phyloP scores from a whole-genome alignment of 768 basidiomycete species.

The Punctularia strigosozonata region DNA sequence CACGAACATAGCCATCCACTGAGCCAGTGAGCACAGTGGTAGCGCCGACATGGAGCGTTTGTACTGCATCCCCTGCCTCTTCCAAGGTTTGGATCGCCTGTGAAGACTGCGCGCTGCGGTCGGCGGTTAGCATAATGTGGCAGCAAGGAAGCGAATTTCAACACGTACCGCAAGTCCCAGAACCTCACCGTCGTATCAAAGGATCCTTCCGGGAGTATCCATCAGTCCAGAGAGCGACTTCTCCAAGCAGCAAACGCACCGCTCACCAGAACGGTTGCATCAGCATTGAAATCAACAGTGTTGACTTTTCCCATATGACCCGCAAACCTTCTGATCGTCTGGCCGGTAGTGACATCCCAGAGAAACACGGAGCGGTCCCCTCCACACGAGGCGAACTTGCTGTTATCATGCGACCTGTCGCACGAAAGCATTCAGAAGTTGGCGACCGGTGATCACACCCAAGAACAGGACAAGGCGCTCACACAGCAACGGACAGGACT shows the following conservation, averaged over 20 bases:
- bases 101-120: constrained; percentile 55
- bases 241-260: constrained; percentile 34
- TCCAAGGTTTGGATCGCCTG: constrained; percentile 84
- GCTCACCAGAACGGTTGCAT: constrained; percentile 78
- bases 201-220: constrained; percentile 44
- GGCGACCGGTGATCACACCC: background rate
- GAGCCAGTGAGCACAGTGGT: constrained; percentile 71
- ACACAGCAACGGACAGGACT: constrained; percentile 86
- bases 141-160: constrained; percentile 3
- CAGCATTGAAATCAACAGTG: constrained; percentile 80
- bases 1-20: constrained; percentile 85
- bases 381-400: constrained; percentile 86
- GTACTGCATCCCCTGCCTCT: constrained; percentile 81
- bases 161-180: constrained; percentile 79
- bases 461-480: constrained; percentile 18
- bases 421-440: background rate
- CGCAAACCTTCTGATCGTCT: constrained; percentile 68
- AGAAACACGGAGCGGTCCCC: constrained; percentile 89
- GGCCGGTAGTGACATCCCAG: constrained; percentile 90
- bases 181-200: constrained; percentile 85
- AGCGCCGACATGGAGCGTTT: constrained; percentile 57
- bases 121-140: background rate
- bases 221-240: constrained; percentile 6
- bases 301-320: constrained; percentile 91
- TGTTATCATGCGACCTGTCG: constrained; percentile 80